phyloP scores from a whole-genome alignment of 495 filamentous ascomycete species.

The Penicillium canariense region DNA sequence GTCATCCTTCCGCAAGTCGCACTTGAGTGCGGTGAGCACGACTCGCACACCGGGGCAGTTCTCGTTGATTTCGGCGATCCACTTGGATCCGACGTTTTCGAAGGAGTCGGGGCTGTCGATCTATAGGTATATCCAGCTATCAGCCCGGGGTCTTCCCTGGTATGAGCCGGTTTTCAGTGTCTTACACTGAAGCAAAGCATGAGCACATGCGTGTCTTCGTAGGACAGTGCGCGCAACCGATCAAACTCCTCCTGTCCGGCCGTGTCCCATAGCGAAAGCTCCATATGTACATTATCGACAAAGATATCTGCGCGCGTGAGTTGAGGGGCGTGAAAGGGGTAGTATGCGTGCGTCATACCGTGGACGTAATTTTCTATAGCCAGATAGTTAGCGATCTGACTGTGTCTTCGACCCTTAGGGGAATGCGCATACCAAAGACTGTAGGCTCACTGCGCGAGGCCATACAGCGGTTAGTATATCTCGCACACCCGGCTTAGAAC shows the following conservation, averaged over 20 bases:
- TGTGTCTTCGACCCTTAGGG: background rate
- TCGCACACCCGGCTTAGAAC: background rate
- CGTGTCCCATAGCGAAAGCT: conserved; percentile 96
- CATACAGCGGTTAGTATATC: conserved; percentile 28
- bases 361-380: conserved; percentile 92
- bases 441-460: conserved; percentile 70
- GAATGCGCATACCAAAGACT: conserved; percentile 68
- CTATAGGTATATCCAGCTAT: conserved; percentile 37
- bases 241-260: conserved; percentile 99
- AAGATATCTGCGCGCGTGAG: conserved; percentile 73
- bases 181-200: conserved; percentile 94
- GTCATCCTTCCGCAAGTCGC: conserved; percentile 78
- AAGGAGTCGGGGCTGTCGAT: conserved; percentile 93
- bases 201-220: conserved; percentile 96
- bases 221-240: conserved; percentile 88
- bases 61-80: conserved; percentile 95
- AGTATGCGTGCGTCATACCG: conserved; percentile 53
- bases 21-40: conserved; percentile 95
- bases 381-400: conserved; percentile 28
- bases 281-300: conserved; percentile 94
- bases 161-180: background rate
- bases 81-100: conserved; percentile 97
- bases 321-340: background rate
- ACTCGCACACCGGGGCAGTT: conserved; percentile 94
- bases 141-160: conserved; percentile 1